A percentile compares a stretch with the other conserved stretches of the same genome.
phyloP scores from a whole-genome alignment of 352 stramenopile genomes.

The Phytopythium sindhum region DNA sequence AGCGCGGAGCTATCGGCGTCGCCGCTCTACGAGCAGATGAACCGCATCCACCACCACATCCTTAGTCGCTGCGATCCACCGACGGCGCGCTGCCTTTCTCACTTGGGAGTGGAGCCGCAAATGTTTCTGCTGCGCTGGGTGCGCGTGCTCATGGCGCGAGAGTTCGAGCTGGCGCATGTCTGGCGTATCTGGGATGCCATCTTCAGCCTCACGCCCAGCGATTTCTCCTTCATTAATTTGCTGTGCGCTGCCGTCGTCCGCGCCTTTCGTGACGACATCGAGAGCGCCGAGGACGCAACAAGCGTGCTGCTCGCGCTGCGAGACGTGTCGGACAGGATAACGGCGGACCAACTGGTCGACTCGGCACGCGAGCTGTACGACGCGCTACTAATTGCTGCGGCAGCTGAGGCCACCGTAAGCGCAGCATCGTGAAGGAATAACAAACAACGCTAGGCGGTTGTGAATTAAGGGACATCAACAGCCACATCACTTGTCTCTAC shows the following conservation, averaged over 20 bases:
- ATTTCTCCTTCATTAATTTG: constrained; percentile 78
- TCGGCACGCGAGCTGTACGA: constrained; percentile 66
- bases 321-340: constrained; percentile 47
- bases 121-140: constrained; percentile 77
- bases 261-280: constrained; percentile 62
- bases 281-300: constrained; percentile 54
- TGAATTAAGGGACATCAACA: too few relatives aligned
- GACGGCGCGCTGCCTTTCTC: constrained; percentile 45
- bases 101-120: constrained; percentile 56
- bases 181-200: constrained; percentile 81
- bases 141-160: constrained; percentile 69
- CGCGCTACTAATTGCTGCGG: constrained; percentile 55
- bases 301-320: constrained; percentile 55
- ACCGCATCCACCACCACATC: constrained; percentile 66
- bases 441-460: too few relatives aligned
- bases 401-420: constrained; percentile 29
- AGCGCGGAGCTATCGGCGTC: constrained; percentile 29
- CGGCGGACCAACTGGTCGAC: constrained; percentile 47
- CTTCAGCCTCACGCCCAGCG: constrained; percentile 60
- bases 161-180: constrained; percentile 71
- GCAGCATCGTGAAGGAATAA: too few relatives aligned
- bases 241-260: constrained; percentile 70
- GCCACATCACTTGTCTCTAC: background rate
- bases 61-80: constrained; percentile 58
- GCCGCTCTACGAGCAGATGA: constrained; percentile 70